phyloP scores from a whole-genome alignment of 225 moss, liverwort and hornwort genomes.

The Pseudisothecium myosuroides region DNA sequence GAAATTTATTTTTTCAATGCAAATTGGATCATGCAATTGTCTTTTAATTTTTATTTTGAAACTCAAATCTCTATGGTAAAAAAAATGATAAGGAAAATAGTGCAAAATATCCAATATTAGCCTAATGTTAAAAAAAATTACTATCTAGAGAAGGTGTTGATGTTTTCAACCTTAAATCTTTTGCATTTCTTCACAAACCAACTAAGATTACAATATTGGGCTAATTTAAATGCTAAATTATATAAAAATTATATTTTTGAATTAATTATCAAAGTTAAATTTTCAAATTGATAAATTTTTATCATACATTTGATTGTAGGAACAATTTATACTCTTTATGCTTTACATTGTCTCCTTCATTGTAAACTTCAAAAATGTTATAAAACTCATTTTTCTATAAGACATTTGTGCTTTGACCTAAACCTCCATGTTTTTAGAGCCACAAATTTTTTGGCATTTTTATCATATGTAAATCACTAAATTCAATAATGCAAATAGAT shows the following conservation, averaged over 20 bases:
- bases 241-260: neutral
- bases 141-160: neutral
- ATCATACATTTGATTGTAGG: neutral
- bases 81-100: neutral
- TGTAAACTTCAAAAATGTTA: neutral
- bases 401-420: neutral
- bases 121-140: neutral
- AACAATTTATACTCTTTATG: too few species aligned
- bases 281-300: neutral
- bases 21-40: neutral
- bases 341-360: neutral
- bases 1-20: neutral
- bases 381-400: accelerated
- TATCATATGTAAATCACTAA: neutral
- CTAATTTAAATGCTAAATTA: neutral
- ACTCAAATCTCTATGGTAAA: neutral
- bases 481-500: neutral
- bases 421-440: accelerated
- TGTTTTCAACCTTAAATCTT: neutral
- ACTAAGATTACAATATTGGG: accelerated
- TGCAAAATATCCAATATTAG: neutral
- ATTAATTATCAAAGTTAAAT: neutral
- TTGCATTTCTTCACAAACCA: neutral
- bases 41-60: neutral
- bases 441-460: neutral